These are phyloP conservation scores for Diplogelasinospora grovesii DNA, from an alignment of 495 filamentous ascomycete species.

Conservation along the genomic window DNA sequence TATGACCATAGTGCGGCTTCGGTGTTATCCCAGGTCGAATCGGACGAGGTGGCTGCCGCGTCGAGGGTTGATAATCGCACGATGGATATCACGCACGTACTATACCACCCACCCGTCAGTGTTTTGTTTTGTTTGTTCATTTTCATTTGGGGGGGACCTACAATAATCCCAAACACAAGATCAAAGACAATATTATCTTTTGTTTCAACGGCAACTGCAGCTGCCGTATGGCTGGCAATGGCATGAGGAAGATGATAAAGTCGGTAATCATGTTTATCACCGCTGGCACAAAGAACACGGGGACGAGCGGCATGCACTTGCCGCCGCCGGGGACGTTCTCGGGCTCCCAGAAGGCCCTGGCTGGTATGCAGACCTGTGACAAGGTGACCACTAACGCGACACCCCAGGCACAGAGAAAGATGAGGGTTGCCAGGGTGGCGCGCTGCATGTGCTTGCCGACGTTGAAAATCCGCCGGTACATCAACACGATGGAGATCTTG, in stretches of 20 bases:
- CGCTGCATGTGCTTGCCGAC: constrained; percentile 22
- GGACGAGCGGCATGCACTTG: constrained; percentile 23
- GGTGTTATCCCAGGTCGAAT: constrained; percentile 39
- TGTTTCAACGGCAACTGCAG: constrained; percentile 36
- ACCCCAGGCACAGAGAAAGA: constrained; percentile 27
- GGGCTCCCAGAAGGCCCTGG: constrained; percentile 31
- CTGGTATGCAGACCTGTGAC: constrained; percentile 26
- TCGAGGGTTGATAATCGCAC: constrained; percentile 34
- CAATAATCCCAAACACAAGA: constrained; percentile 46
- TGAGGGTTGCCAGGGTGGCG: constrained; percentile 21
- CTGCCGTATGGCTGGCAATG: constrained; percentile 21
- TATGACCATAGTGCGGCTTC: constrained; percentile 49
- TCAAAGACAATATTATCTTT: constrained; percentile 35
- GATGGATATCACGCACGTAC: constrained; percentile 24
- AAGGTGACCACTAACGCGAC: constrained; percentile 22
- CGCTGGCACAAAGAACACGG: constrained; percentile 35
- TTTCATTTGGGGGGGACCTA: constrained; percentile 25
- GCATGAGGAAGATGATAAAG: constrained; percentile 20
- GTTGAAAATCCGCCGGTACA: constrained; percentile 32
- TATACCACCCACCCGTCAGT: too few species aligned
- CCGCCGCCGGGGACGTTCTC: constrained; percentile 16
- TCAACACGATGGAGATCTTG: constrained; percentile 30
- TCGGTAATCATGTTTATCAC: constrained; percentile 28
- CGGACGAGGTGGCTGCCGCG: constrained; percentile 31
- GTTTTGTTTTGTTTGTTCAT: constrained; percentile 3